phyloP scores from a whole-genome alignment of 164 flowering plant species.

The Piper longum region DNA sequence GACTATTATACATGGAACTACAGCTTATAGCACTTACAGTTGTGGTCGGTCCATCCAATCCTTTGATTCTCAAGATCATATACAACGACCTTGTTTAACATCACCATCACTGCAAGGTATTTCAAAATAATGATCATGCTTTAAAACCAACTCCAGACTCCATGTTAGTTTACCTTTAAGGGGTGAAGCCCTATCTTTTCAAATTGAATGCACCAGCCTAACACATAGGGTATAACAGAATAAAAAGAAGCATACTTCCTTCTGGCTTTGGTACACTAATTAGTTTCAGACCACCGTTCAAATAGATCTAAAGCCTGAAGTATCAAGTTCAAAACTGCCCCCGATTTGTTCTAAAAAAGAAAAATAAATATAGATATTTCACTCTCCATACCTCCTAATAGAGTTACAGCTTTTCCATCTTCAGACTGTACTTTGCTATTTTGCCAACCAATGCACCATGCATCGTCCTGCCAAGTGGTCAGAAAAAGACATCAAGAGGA shows the following conservation, averaged over 20 bases:
- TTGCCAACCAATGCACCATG: constrained; percentile 84
- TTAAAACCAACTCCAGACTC: background rate
- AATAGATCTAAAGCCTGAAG: too few relatives aligned
- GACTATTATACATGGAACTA: too few relatives aligned
- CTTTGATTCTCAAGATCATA: constrained; percentile 66
- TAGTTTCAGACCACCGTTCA: too few relatives aligned
- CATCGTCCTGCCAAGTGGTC: constrained; percentile 24
- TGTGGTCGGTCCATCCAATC: constrained; percentile 79
- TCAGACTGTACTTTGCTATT: constrained; percentile 48
- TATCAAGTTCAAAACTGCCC: background rate
- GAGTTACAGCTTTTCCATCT: constrained; percentile 46
- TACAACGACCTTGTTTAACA: constrained; percentile 60
- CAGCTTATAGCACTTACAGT: constrained; percentile 43
- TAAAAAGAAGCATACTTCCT: too few relatives aligned
- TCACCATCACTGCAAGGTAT: constrained; percentile 52
- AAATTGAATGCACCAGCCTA: too few relatives aligned
- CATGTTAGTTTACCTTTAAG: too few relatives aligned
- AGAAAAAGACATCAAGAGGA: too few relatives aligned
- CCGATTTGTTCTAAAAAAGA: too few relatives aligned
- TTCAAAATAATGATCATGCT: background rate
- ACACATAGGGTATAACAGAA: too few relatives aligned
- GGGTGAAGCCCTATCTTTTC: too few relatives aligned
- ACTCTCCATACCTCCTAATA: constrained; percentile 59
- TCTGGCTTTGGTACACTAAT: too few relatives aligned
- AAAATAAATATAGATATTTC: too few relatives aligned